Conservation (phyloP, 345 rosid species). For the Kernera saxatilis region DNA sequence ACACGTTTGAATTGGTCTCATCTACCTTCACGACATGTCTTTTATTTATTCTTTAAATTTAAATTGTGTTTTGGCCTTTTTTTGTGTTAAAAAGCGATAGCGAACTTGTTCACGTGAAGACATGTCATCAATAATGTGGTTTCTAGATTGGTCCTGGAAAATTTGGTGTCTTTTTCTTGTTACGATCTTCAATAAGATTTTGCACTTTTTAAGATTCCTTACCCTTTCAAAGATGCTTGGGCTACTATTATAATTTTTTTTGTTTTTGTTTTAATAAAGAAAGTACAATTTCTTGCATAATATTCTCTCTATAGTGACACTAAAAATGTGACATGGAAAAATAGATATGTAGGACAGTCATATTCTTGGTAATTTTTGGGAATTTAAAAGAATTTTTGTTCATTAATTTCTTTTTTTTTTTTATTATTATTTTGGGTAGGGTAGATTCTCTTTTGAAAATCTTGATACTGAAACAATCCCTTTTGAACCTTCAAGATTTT, state of each 20-base stretch:
- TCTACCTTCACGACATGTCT: constrained; percentile 11
- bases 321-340: not conserved
- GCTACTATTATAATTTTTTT: not conserved
- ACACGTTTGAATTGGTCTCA: constrained; percentile 29
- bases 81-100: constrained; percentile 4
- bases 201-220: constrained; percentile 19
- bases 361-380: not conserved
- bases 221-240: constrained; percentile 22
- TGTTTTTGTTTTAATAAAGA: not conserved
- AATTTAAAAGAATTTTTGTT: not conserved
- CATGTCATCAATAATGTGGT: constrained; percentile 9
- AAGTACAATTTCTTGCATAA: not conserved
- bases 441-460: constrained; percentile 3
- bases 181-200: not conserved
- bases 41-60: not conserved
- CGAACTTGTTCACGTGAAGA: constrained; percentile 26
- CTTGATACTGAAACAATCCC: not conserved
- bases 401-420: not conserved
- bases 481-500: not conserved
- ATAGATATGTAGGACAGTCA: not conserved
- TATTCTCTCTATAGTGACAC: not conserved
- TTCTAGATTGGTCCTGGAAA: constrained; percentile 10
- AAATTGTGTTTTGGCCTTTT: not conserved
- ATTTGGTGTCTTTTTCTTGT: constrained; percentile 10
- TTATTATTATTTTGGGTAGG: constrained; percentile 1